Evolutionary conservation across 768 basidiomycete genomes (phyloP), one percentile per base, ranked within the genome.

Genomic region (Boletales sp.): DNA sequence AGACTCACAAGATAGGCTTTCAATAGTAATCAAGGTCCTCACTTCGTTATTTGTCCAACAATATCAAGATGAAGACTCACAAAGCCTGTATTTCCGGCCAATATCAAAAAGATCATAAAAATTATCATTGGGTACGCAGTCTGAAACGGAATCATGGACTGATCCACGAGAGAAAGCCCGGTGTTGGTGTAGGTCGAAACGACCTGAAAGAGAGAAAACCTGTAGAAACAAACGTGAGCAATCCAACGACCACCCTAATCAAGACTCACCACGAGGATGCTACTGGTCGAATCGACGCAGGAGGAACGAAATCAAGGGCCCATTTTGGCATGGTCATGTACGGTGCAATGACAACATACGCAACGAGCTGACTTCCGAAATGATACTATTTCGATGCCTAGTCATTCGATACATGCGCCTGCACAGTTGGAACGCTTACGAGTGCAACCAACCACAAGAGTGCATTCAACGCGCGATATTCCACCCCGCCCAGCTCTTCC

Each of bases 11-110:
- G 52, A 94, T 76, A 38, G 92, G 92, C 90, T 93, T 19, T 49
- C 27, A 49, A 40, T 17, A 45, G n/a, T 37, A 50, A 29, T 44
- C 47, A 40, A 12, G 2, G 40, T 48, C 24, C 24, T 27, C 24
- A 30, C 12, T 42, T 51, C 13, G 36, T 40, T 11, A 7, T 32
- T 43, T 18, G 2, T 48, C 14, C 31, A 18, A 38, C 4, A 31
- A 18, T 9, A 17, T 29, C 4, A 39, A 43, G 40, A 40, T 29
- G 41, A n/a, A 13, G 5, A 86, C 92, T 77, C 60, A 95, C 94
- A 61, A 91, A 95, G 19, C 82, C 86, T 39, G 94, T 97, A 63
- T 98, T 97, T 10, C 95, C 95, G 43, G 91, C 93, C 41, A 97
- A 67, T 54, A 97, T 87, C 21, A 90, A 70, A 40, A 93, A 69